Base-by-base conservation (phyloP, 352 stramenopile species). In the Plasmopara viticola region DNA sequence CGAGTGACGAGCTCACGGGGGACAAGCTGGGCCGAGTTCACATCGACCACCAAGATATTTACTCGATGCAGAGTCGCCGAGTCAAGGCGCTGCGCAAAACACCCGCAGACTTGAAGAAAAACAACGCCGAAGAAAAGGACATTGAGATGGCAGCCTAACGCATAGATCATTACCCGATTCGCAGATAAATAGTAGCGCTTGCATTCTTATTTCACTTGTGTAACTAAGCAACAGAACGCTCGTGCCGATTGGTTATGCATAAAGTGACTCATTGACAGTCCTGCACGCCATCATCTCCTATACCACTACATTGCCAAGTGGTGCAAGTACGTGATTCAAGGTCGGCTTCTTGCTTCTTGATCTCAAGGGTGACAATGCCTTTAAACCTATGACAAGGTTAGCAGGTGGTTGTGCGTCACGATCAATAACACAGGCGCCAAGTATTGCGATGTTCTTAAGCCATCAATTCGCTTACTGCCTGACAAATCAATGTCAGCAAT, bases 381-480 rank as follows among this genome's bases (percentile, higher is more conserved):
- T 96, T 96, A 68, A 97, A 99, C 97, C 97, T 57, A 99, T 93
- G 64, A 99, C 98, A 9, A 96, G 79, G 51, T 97, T 75, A 1
- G 96, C 97, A 9, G 97, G 97, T 37, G 97, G 96, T 31, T 96
- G 96, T n/a, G 97, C 97, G 72, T 99, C 90, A 65, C 97, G 72
- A 78, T 99, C 97, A 2, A 96, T 99, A 12, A 96, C 96, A 29
- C 97, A 96, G 70, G 99, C 97, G 35, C 97, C 97, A n/a, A 99
- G 78, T 95, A 99, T 99, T 8, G 98, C 84, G 41, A 99, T 92
- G 12, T 79, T 91, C n/a, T 95, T 61, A 98, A 97, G 46, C 86
- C 85, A 47, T 91, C 74, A 48, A 79, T 85, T 35, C 90, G 76
- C 68, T 97, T 97, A 51, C 98, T 97, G 17, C 66, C 76, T 29